Conservation (phyloP, 2,329 filamentous ascomycete genomes). For the Cephalotrichum gorgonifer region DNA sequence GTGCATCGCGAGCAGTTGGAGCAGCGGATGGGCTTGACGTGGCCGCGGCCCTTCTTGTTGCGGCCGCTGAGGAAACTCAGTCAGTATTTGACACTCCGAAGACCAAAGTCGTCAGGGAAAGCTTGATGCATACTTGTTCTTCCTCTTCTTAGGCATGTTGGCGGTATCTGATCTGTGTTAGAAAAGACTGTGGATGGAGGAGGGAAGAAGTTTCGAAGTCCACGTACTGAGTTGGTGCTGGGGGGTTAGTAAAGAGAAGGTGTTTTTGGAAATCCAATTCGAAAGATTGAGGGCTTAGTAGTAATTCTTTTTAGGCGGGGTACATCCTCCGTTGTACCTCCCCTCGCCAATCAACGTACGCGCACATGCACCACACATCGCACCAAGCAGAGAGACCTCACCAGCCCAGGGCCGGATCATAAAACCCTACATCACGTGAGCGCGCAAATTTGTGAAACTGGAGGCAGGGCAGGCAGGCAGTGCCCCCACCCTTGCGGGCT, state of each 20-base stretch:
- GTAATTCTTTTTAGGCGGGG: background rate
- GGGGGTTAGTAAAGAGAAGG: slow-evolving; percentile 14
- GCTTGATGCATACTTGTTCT: slow-evolving; percentile 47
- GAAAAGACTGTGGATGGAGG: no score
- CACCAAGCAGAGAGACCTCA: no score
- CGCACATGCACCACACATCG: background rate
- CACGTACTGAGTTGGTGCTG: slow-evolving; percentile 4
- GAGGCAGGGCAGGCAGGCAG: no score
- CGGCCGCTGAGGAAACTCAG: slow-evolving; percentile 61
- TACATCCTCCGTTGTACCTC: no score
- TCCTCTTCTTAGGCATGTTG: slow-evolving; percentile 65
- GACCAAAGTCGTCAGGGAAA: background rate
- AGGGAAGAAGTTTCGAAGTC: slow-evolving; percentile 6
- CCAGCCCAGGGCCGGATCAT: no score
- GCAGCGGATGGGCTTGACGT: slow-evolving; percentile 96
- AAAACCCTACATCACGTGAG: slow-evolving; percentile 6
- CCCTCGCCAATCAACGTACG: no score
- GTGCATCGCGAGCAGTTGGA: slow-evolving; percentile 72
- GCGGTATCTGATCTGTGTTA: slow-evolving; percentile 38
- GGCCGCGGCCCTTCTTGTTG: slow-evolving; percentile 99
- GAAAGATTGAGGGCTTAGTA: background rate
- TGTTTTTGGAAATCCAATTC: background rate
- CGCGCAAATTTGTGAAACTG: background rate
- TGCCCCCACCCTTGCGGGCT: background rate
- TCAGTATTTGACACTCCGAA: background rate